Percentiles rank a stretch among this genome's conserved stretches.
Evolutionary conservation across 2,329 filamentous ascomycete species (phyloP).

Genomic region (Xylaria sp.): DNA sequence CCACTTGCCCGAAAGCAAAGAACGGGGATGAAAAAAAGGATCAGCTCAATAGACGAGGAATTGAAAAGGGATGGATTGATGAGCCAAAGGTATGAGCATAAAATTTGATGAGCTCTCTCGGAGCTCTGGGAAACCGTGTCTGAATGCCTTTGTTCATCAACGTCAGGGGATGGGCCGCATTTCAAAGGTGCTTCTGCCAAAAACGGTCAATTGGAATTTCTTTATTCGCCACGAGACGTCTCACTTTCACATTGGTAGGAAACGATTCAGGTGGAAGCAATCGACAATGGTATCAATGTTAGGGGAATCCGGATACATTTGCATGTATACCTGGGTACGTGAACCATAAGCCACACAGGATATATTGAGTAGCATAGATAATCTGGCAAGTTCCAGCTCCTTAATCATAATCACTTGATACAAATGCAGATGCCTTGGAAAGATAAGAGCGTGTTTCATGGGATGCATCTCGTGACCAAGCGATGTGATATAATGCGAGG

Average conservation of each 20-base stretch:
- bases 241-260: neutral
- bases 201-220: slow-evolving; percentile 31
- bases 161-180: slow-evolving; percentile 37
- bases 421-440: neutral
- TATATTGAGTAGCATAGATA: neutral
- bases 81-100: slow-evolving; percentile 17
- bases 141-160: slow-evolving; percentile 46
- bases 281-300: neutral
- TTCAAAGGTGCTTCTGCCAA: slow-evolving; percentile 41
- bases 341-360: neutral
- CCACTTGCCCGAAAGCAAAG: slow-evolving; percentile 4
- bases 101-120: slow-evolving; percentile 26
- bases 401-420: neutral
- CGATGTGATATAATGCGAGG: neutral
- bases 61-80: neutral
- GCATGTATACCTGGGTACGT: neutral
- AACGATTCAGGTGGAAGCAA: neutral
- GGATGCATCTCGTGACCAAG: neutral
- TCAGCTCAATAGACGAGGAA: slow-evolving; percentile 11
- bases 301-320: neutral
- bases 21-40: neutral
- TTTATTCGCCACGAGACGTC: slow-evolving; percentile 33
- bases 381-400: neutral
- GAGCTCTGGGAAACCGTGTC: slow-evolving; percentile 36
- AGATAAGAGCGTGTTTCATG: neutral